Percentiles rank a stretch among this genome's conserved stretches.
Evolutionary conservation across 352 stramenopile genomes (phyloP).

Genomic region (Phytophthora brassicae): DNA sequence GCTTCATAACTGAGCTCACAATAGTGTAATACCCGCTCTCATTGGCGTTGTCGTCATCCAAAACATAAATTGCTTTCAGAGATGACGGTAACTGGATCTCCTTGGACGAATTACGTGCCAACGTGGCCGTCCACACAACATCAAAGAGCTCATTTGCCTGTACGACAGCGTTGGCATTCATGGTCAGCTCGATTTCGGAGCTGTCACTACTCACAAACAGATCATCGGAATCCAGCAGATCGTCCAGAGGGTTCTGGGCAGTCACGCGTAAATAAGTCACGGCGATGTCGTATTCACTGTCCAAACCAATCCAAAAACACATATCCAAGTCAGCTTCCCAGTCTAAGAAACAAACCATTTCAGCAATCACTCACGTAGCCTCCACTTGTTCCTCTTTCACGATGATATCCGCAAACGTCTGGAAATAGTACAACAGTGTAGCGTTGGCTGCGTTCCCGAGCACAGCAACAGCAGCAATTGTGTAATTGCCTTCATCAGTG

Average conservation of each 20-base stretch:
- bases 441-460: constrained; percentile 40
- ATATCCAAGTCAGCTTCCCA: constrained; percentile 1
- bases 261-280: constrained; percentile 56
- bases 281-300: constrained; percentile 33
- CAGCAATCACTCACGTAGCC: constrained; percentile 17
- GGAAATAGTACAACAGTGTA: constrained; percentile 51
- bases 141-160: constrained; percentile 19
- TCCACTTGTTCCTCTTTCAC: constrained; percentile 28
- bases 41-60: constrained; percentile 3
- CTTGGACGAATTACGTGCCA: constrained; percentile 35
- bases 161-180: constrained; percentile 35
- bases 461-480: constrained; percentile 47
- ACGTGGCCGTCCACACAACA: constrained; percentile 42
- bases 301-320: constrained; percentile 1
- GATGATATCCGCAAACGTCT: constrained; percentile 45
- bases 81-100: constrained; percentile 50
- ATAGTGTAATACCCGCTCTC: constrained; percentile 48
- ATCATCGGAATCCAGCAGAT: constrained; percentile 21
- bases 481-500: constrained; percentile 36
- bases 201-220: constrained; percentile 37
- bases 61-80: constrained; percentile 31
- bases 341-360: neutral
- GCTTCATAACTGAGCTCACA: constrained; percentile 43
- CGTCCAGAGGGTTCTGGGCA: constrained; percentile 37
- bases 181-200: constrained; percentile 47